Percentiles rank a stretch among this genome's conserved stretches.
phyloP scores from a whole-genome alignment of 163 green algal species.

The Coccomyxa subellipsoidea region DNA sequence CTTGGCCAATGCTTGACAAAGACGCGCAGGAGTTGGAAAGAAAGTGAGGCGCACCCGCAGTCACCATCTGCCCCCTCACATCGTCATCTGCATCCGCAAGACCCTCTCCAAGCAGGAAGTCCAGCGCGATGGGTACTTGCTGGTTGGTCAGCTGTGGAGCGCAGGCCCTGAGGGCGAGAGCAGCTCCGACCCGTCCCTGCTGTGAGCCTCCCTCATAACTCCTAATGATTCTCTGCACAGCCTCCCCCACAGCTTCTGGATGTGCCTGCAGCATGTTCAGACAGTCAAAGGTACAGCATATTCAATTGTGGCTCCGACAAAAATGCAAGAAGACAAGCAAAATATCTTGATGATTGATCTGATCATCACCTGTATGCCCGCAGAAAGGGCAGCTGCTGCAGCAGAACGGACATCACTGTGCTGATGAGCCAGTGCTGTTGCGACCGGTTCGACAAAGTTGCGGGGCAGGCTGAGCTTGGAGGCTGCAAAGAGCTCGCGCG shows the following conservation, averaged over 20 bases:
- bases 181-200: constrained; percentile 42
- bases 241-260: constrained; percentile 27
- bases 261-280: constrained; percentile 26
- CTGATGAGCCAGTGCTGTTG: constrained; percentile 22
- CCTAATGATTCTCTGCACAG: constrained; percentile 13
- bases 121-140: constrained; percentile 53
- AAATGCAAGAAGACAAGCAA: no score
- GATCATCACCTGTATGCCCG: constrained; percentile 27
- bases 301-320: no score
- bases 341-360: no score
- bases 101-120: constrained; percentile 68
- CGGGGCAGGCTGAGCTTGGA: constrained; percentile 11
- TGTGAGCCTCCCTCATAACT: background rate
- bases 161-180: constrained; percentile 49
- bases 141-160: constrained; percentile 37
- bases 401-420: constrained; percentile 49
- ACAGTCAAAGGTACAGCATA: no score
- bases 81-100: constrained; percentile 37
- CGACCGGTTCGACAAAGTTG: constrained; percentile 23
- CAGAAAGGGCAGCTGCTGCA: constrained; percentile 54
- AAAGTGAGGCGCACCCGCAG: constrained; percentile 44
- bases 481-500: constrained; percentile 54
- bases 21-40: no score
- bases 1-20: no score
- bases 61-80: constrained; percentile 67